Conservation (phyloP, 1,139 yeast genomes). For the Protomyces gravidus region DNA sequence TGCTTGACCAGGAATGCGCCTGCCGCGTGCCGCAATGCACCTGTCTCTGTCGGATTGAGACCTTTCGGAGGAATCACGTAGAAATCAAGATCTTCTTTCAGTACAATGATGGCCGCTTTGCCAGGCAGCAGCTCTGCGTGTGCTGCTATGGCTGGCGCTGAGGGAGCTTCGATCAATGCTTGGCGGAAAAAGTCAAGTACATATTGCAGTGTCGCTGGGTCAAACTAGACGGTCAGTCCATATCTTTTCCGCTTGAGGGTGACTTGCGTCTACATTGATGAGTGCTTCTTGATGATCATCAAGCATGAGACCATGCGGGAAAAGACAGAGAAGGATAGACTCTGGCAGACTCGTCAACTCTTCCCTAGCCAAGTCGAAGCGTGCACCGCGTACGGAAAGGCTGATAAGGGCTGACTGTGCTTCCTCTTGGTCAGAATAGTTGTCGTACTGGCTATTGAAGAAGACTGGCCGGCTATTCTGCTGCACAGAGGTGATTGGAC, state of each 20-base stretch:
- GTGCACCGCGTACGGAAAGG: conserved; percentile 58
- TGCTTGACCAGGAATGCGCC: conserved; percentile 59
- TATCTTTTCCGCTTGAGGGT: too few species aligned
- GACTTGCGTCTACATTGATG: conserved; percentile 52
- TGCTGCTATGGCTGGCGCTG: conserved; percentile 18
- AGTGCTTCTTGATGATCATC: conserved; percentile 76
- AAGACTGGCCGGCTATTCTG: conserved; percentile 11
- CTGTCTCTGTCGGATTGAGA: conserved; percentile 8
- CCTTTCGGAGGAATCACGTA: conserved; percentile 74
- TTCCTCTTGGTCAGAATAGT: conserved; percentile 3
- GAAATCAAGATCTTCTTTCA: conserved; percentile 90
- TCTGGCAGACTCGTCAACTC: conserved; percentile 90
- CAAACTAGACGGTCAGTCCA: conserved; percentile 53
- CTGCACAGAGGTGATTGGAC: conserved; percentile 24
- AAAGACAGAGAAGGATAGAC: conserved; percentile 74
- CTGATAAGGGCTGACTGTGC: conserved; percentile 45
- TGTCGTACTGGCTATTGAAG: not conserved
- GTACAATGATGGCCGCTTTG: conserved; percentile 86
- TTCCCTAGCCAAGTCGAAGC: conserved; percentile 72
- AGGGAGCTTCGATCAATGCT: conserved; percentile 39
- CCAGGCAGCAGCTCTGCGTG: conserved; percentile 62
- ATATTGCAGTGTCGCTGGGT: conserved; percentile 79
- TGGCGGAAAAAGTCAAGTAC: conserved; percentile 62
- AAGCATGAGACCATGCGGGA: conserved; percentile 83
- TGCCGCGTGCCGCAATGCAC: conserved; percentile 7